Evolutionary conservation across 768 basidiomycete genomes (phyloP).

Genomic region (Agaricus subrufescens): DNA sequence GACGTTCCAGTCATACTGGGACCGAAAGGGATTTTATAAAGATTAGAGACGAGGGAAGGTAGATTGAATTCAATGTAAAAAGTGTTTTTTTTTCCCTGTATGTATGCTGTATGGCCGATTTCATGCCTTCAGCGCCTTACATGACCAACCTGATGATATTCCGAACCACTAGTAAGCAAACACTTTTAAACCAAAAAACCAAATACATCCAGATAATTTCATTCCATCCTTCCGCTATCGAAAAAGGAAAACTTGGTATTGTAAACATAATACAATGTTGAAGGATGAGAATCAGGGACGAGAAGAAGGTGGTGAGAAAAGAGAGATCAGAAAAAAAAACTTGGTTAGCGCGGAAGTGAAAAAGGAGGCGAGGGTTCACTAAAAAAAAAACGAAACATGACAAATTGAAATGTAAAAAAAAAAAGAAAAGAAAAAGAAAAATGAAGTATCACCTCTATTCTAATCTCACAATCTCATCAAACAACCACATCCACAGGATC

Average conservation of each 20-base stretch:
- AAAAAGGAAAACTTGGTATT: not conserved
- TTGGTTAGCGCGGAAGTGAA: not conserved
- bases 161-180: too few relatives aligned
- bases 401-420: not conserved
- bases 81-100: too few relatives aligned
- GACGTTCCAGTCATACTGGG: not conserved
- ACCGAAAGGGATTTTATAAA: conserved; percentile 1
- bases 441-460: not conserved
- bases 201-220: too few relatives aligned
- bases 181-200: too few relatives aligned
- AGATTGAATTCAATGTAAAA: too few relatives aligned
- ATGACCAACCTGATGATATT: too few relatives aligned
- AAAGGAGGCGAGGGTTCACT: not conserved
- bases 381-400: too few relatives aligned
- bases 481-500: conserved; percentile 29
- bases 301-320: not conserved
- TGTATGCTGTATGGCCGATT: too few relatives aligned
- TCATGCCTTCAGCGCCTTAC: too few relatives aligned
- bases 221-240: too few relatives aligned
- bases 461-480: not conserved
- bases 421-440: not conserved
- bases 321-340: not conserved
- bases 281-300: not conserved
- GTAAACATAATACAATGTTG: not conserved
- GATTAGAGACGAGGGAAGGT: not conserved